Percentiles rank a stretch among this genome's conserved stretches.
Conservation (phyloP, 202 grass and related monocot species). For the Panicum virgatum region DNA sequence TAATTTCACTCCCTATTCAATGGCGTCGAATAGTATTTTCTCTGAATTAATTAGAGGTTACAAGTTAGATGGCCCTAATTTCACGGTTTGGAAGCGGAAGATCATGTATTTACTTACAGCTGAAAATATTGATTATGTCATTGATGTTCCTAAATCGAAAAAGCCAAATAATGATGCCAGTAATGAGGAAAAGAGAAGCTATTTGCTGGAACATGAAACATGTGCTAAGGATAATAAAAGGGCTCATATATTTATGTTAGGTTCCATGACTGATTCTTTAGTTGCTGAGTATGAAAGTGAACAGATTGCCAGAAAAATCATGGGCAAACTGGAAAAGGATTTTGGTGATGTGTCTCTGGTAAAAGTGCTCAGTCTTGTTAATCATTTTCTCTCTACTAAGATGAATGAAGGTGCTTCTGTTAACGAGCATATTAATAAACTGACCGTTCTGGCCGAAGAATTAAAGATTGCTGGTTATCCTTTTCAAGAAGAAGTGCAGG, state of each 20-base stretch:
- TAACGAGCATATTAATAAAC: background rate
- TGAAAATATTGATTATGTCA: background rate
- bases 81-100: background rate
- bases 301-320: background rate
- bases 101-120: background rate
- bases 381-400: background rate
- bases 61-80: background rate
- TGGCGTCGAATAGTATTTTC: background rate
- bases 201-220: background rate
- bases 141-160: background rate
- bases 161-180: background rate
- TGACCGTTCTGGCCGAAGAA: background rate
- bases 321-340: background rate
- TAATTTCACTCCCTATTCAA: too few species aligned
- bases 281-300: background rate
- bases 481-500: constrained; percentile 1
- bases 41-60: background rate
- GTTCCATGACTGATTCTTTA: background rate
- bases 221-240: background rate
- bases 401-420: background rate
- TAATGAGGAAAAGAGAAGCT: background rate
- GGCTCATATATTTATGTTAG: background rate
- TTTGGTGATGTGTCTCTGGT: background rate
- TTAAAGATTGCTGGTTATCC: background rate
- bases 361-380: background rate